Base-by-base conservation (phyloP, 2,329 filamentous ascomycete species). In the Esteya vermicola region DNA sequence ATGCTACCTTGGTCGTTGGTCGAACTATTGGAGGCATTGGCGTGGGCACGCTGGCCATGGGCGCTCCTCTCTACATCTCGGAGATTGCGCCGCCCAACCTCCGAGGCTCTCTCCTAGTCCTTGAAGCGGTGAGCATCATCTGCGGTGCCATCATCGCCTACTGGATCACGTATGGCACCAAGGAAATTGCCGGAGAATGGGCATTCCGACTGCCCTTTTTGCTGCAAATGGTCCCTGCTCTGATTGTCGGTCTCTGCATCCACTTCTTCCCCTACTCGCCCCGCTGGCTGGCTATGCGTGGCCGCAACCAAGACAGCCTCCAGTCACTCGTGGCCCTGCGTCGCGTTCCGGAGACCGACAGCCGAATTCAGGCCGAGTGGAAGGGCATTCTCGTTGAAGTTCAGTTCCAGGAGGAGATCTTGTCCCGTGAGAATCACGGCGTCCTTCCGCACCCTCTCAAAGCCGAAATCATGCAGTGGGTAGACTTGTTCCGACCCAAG, bases 201-300 rank as follows among this genome's bases (percentile, higher is more conserved):
- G n/a, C 72, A 2, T 77, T 72, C 71, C 59, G 72, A 3, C 51
- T 75, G 2, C 70, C 72, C 0, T 19, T 41, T 26, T n/a, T 18
- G 14, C 16, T 38, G 7, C 71, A 75, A 45, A 59, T 73, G 9
- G 53, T 64, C 0, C 68, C 68, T 3, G 70, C 67, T 4, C 48
- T 70, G 19, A 46, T 70, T 9, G 60, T 75, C 6, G 62, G 61
- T 9, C 49, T 60, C 14, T 68, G 70, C 28, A 72, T 74, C 60
- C 19, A 45, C 6, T 71, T 72, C 54, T 69, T 75, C 67, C 72
- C 70, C 1, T 72, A 70, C 56, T 67, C 62, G 1, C 71, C 71
- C 1, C 60, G 72, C 46, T 74, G 68, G 69, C 60, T 77, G 16
- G 58, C 70, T 13, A 27, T 42, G 32, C 52, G 57, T 40, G 51